These are phyloP conservation scores for Entelexis sorbosivorans DNA, from an alignment of 1,139 yeast species.

Conservation along the genomic window DNA sequence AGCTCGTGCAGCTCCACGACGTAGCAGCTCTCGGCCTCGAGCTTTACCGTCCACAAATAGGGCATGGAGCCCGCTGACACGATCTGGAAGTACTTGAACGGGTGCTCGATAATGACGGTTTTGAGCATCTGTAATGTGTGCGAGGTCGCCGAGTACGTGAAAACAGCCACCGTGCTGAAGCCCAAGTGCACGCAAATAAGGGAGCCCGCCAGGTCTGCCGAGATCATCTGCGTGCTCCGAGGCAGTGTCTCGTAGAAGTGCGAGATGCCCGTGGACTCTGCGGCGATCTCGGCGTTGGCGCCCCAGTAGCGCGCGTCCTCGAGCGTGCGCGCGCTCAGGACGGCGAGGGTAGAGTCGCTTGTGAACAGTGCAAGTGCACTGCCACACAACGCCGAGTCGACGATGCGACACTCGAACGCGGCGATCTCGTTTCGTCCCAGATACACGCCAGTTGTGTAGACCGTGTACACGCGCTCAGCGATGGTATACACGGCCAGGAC, in stretches of 20 bases:
- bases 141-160: not conserved
- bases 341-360: not conserved
- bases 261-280: not conserved
- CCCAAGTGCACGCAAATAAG: not conserved
- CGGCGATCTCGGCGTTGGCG: not conserved
- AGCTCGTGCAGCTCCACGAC: not conserved
- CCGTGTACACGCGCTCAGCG: slow-evolving; percentile 2
- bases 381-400: slow-evolving; percentile 9
- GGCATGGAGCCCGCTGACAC: not conserved
- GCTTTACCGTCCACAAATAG: not conserved
- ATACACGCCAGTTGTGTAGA: slow-evolving; percentile 4
- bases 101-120: not conserved
- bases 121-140: not conserved
- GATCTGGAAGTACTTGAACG: not conserved
- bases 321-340: not conserved
- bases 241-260: not conserved
- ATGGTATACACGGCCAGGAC: slow-evolving; percentile 6
- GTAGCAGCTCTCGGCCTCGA: not conserved
- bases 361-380: slow-evolving; percentile 8
- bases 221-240: not conserved
- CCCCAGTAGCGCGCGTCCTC: not conserved
- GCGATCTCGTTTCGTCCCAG: not conserved
- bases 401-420: not conserved
- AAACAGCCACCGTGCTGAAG: not conserved
- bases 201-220: slow-evolving; percentile 1